These are phyloP conservation scores for Bothriochloa decipiens DNA, from an alignment of 176 grass and related monocot genomes.

Conservation along the genomic window DNA sequence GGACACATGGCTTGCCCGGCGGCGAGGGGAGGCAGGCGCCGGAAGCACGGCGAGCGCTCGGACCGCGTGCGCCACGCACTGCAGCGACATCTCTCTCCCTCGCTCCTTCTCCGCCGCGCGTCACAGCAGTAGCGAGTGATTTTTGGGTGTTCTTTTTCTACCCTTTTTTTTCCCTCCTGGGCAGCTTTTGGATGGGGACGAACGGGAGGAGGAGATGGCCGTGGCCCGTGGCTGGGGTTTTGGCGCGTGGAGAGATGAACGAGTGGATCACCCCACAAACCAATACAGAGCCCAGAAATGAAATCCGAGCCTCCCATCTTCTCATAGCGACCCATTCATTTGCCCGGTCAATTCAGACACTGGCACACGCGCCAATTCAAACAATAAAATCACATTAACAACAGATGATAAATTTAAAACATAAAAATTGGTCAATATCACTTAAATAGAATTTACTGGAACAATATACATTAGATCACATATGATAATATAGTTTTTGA, in stretches of 20 bases:
- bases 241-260: slow-evolving; percentile 40
- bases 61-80: slow-evolving; percentile 35
- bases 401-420: no score
- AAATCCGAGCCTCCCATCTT: no score
- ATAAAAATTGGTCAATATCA: no score
- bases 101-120: slow-evolving; percentile 5
- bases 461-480: no score
- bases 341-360: no score
- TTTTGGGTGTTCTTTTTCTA: neutral
- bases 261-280: slow-evolving; percentile 23
- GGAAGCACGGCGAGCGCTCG: slow-evolving; percentile 47
- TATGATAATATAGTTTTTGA: no score
- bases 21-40: slow-evolving; percentile 11
- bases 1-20: neutral
- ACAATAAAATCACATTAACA: no score
- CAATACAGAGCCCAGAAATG: neutral
- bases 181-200: slow-evolving; percentile 32
- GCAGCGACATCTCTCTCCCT: slow-evolving; percentile 42
- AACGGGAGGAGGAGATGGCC: neutral
- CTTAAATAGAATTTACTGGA: no score
- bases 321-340: no score
- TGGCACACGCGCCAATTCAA: no score
- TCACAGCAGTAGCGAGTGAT: neutral
- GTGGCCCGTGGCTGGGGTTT: slow-evolving; percentile 38
- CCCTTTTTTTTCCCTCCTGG: neutral